Evolutionary conservation across 2,329 filamentous ascomycete genomes (phyloP).

Genomic region (Bipolaris zeicola): DNA sequence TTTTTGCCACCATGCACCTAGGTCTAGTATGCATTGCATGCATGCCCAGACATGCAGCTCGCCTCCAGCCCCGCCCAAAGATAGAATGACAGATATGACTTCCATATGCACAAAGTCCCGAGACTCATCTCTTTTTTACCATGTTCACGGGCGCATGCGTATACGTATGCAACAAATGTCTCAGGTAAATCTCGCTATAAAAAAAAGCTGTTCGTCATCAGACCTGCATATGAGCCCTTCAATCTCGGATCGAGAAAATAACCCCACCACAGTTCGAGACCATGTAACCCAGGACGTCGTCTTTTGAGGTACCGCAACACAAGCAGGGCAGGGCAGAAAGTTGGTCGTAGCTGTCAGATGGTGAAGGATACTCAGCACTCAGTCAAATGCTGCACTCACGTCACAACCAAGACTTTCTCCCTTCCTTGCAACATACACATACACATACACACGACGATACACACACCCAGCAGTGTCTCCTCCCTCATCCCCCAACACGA

Average conservation of each 20-base stretch:
- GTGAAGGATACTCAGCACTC: not conserved
- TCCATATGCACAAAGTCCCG: constrained; percentile 8
- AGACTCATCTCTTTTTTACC: constrained; percentile 9
- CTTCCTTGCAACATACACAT: not conserved
- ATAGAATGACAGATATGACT: constrained; percentile 11
- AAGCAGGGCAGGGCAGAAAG: too few relatives aligned
- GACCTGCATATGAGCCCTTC: not conserved
- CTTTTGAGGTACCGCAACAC: too few relatives aligned
- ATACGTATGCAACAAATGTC: constrained; percentile 5
- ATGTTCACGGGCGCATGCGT: not conserved
- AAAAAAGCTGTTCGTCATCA: constrained; percentile 5
- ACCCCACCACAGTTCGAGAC: too few relatives aligned
- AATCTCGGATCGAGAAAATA: not conserved
- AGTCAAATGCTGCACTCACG: not conserved
- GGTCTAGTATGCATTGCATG: not conserved
- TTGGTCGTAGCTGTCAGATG: too few relatives aligned
- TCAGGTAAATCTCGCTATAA: constrained; percentile 1
- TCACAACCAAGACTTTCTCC: not conserved
- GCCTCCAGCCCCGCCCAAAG: not conserved
- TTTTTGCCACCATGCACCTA: not conserved
- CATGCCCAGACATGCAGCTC: not conserved
- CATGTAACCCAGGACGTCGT: too few relatives aligned
- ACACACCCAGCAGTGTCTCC: not conserved
- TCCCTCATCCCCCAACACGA: too few relatives aligned
- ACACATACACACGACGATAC: not conserved